Evolutionary conservation across 306 rosid genomes (phyloP).

Genomic region (Sophora flavescens): DNA sequence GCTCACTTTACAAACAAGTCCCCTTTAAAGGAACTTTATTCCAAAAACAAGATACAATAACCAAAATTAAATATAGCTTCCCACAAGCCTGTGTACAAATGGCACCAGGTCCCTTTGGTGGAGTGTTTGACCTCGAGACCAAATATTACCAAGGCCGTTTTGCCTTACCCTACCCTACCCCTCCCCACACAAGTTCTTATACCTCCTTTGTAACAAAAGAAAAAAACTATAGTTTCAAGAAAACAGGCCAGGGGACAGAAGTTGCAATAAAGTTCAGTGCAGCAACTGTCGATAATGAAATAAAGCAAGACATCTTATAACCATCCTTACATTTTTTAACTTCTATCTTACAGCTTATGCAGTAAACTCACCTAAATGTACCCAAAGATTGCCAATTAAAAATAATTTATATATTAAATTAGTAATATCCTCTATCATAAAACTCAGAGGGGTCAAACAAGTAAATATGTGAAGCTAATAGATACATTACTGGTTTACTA

Average conservation of each 20-base stretch:
- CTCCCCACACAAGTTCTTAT: neutral
- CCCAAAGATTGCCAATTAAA: neutral
- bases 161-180: neutral
- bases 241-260: slow-evolving; percentile 5
- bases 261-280: neutral
- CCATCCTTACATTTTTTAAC: neutral
- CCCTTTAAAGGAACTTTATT: neutral
- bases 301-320: neutral
- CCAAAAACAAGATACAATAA: slow-evolving; percentile 12
- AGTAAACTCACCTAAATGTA: slow-evolving; percentile 7
- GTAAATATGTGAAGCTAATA: slow-evolving; percentile 10
- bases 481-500: neutral
- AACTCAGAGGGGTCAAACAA: neutral
- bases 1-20: neutral
- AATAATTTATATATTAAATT: neutral
- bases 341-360: neutral
- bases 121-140: slow-evolving; percentile 18
- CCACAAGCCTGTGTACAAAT: neutral
- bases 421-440: neutral
- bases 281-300: neutral
- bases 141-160: neutral
- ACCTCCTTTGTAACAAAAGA: neutral
- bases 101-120: neutral
- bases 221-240: neutral
- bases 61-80: slow-evolving; percentile 13